Evolutionary conservation across 495 filamentous ascomycete species (phyloP).

Genomic region (Talaromyces wortmannii): DNA sequence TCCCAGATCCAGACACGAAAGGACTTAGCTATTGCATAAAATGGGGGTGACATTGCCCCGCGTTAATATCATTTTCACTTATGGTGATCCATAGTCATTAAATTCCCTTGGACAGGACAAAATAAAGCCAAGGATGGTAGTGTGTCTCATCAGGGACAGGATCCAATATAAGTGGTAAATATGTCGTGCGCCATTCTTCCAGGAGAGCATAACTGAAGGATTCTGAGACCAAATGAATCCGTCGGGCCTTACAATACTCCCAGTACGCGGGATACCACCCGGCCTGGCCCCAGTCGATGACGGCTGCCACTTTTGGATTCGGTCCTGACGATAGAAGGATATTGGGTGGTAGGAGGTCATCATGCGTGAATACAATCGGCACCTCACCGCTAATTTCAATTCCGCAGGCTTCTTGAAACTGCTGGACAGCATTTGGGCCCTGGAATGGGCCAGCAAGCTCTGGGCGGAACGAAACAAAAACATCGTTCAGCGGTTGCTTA

Average conservation of each 20-base stretch:
- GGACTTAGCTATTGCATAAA: no score
- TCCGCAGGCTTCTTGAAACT: constrained; percentile 15
- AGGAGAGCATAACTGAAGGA: constrained; percentile 9
- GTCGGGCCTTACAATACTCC: constrained; percentile 35
- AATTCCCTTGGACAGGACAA: constrained; percentile 14
- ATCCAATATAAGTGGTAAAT: constrained; percentile 17
- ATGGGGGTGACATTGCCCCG: no score
- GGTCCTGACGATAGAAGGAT: constrained; percentile 23
- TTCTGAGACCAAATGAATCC: constrained; percentile 8
- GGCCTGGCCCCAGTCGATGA: constrained; percentile 35
- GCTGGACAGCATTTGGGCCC: constrained; percentile 14
- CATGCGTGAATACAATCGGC: constrained; percentile 26
- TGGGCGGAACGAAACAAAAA: constrained; percentile 9
- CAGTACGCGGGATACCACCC: constrained; percentile 41
- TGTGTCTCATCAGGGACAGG: constrained; percentile 16
- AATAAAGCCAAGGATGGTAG: constrained; percentile 15
- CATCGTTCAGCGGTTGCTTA: constrained; percentile 16
- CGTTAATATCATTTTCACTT: no score
- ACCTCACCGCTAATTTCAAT: constrained; percentile 12
- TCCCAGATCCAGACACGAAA: no score
- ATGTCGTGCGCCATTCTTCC: constrained; percentile 17
- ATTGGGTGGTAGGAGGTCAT: constrained; percentile 28
- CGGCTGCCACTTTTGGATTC: constrained; percentile 20
- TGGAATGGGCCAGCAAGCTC: constrained; percentile 14
- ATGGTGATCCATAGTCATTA: background rate